Percentiles rank a stretch among this genome's conserved stretches.
Evolutionary conservation across 2,329 filamentous ascomycete genomes (phyloP).

Genomic region (Pyricularia sp.): DNA sequence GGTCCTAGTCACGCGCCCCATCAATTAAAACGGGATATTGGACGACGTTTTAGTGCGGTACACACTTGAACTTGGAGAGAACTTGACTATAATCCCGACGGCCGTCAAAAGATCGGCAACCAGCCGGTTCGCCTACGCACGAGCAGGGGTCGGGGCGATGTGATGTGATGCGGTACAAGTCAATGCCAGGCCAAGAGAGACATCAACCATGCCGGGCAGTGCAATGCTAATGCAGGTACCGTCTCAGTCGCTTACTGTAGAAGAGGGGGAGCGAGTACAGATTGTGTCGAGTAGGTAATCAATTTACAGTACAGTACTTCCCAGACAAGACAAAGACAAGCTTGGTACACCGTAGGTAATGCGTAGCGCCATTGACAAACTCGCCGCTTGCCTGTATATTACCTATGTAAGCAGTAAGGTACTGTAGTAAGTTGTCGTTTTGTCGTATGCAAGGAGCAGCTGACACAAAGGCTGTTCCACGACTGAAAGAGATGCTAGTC

Average conservation of each 20-base stretch:
- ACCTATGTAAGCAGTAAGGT: too few relatives aligned
- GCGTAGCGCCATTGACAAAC: background rate
- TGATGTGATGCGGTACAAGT: background rate
- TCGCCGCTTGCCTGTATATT: too few relatives aligned
- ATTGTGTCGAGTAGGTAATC: background rate
- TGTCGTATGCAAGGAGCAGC: background rate
- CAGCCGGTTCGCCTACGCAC: background rate
- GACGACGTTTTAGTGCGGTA: background rate
- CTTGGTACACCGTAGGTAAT: background rate
- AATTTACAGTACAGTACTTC: background rate
- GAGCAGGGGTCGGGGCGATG: background rate
- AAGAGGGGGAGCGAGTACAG: background rate
- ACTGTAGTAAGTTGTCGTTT: background rate
- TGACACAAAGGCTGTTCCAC: conserved; percentile 3
- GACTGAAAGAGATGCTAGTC: background rate
- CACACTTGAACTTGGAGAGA: background rate
- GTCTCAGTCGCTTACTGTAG: background rate
- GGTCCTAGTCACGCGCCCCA: background rate
- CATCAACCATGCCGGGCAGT: background rate
- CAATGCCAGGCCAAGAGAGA: background rate
- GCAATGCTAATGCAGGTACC: conserved; percentile 1
- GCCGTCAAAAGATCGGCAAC: background rate
- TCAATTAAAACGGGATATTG: background rate
- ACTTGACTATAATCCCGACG: background rate
- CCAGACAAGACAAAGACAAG: background rate